These are phyloP conservation scores for Pachysolen tannophilus DNA, from an alignment of 805 yeast species.

Conservation along the genomic window DNA sequence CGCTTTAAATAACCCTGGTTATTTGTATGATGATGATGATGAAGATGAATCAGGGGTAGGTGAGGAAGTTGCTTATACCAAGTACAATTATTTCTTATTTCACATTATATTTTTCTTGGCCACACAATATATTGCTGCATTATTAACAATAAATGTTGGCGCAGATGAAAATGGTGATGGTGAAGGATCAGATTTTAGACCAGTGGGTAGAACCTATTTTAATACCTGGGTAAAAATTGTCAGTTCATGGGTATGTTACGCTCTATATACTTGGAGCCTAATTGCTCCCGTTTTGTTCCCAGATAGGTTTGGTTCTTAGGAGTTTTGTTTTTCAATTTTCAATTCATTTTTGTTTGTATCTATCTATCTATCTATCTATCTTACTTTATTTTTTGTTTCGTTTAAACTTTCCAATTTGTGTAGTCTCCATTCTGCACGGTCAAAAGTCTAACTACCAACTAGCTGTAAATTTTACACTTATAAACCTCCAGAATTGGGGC, in stretches of 20 bases:
- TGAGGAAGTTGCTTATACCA: slow-evolving; percentile 54
- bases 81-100: slow-evolving; percentile 80
- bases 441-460: too few species aligned
- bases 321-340: not conserved
- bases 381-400: too few species aligned
- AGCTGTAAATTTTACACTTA: too few species aligned
- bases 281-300: slow-evolving; percentile 88
- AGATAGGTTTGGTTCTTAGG: slow-evolving; percentile 51
- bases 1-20: slow-evolving; percentile 69
- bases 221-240: slow-evolving; percentile 91
- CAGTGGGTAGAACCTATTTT: slow-evolving; percentile 95
- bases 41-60: slow-evolving; percentile 38
- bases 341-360: slow-evolving; percentile 1
- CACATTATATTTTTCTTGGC: slow-evolving; percentile 91
- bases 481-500: too few species aligned
- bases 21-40: slow-evolving; percentile 42
- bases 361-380: not conserved
- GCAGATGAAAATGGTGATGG: slow-evolving; percentile 75
- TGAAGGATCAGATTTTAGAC: too few species aligned
- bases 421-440: too few species aligned
- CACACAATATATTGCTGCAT: slow-evolving; percentile 93
- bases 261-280: slow-evolving; percentile 82
- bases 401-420: too few species aligned
- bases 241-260: slow-evolving; percentile 87
- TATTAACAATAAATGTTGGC: slow-evolving; percentile 85